These are phyloP conservation scores for Fagopyrum esculentum DNA, from an alignment of 148 eudicot species.

Conservation along the genomic window DNA sequence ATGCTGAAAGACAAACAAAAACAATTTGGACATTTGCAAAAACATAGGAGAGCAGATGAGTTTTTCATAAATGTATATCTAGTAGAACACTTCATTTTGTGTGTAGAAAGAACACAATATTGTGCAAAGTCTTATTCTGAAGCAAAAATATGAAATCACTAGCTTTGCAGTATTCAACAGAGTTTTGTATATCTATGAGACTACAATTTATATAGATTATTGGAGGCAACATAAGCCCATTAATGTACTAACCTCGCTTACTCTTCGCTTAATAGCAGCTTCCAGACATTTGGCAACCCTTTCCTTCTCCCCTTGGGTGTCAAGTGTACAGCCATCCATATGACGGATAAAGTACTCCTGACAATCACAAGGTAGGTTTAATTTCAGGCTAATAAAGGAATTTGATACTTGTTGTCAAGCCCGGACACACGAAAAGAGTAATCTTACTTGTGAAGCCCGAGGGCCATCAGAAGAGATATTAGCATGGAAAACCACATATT, in stretches of 20 bases:
- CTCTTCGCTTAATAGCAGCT: slow-evolving; percentile 49
- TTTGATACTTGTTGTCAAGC: too few relatives aligned
- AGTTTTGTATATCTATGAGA: neutral
- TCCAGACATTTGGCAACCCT: slow-evolving; percentile 47
- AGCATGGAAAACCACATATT: slow-evolving; percentile 50
- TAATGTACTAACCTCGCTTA: slow-evolving; percentile 37
- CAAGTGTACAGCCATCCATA: slow-evolving; percentile 46
- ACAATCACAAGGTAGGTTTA: neutral
- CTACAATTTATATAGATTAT: neutral
- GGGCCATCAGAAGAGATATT: slow-evolving; percentile 38
- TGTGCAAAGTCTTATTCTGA: neutral
- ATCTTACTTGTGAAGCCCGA: slow-evolving; percentile 44
- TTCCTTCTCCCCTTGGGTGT: slow-evolving; percentile 45
- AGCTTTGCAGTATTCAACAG: neutral
- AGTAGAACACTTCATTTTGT: neutral
- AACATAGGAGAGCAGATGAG: neutral
- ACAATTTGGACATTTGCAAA: neutral
- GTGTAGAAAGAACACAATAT: neutral
- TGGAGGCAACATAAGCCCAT: neutral
- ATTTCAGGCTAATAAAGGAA: too few relatives aligned
- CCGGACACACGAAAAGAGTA: neutral
- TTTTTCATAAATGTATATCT: neutral
- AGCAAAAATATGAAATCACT: neutral
- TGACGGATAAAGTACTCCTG: slow-evolving; percentile 71
- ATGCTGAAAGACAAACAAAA: neutral